phyloP scores from a whole-genome alignment of 2,329 filamentous ascomycete genomes.

The Tympanopsis confertula region DNA sequence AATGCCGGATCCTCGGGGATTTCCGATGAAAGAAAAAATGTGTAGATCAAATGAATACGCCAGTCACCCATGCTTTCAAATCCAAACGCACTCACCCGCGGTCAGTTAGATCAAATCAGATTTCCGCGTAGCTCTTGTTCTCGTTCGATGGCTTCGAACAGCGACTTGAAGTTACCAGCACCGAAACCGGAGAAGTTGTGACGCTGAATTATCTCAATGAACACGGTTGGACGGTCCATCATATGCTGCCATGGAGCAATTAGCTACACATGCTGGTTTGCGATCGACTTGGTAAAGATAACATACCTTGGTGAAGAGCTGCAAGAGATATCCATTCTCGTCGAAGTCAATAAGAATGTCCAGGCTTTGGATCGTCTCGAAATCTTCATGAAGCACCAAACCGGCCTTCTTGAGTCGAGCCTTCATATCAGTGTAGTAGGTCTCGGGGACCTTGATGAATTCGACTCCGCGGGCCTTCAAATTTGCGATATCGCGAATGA shows the following conservation, averaged over 20 bases:
- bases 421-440: conserved; percentile 52
- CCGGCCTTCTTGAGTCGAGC: conserved; percentile 30
- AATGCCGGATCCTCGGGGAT: too few relatives aligned
- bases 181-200: conserved; percentile 61
- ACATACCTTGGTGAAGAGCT: conserved; percentile 27
- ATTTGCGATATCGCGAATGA: conserved; percentile 49
- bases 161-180: conserved; percentile 60
- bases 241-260: too few relatives aligned
- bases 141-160: conserved; percentile 62
- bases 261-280: background rate
- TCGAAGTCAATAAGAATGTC: conserved; percentile 64
- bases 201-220: conserved; percentile 62
- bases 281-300: background rate
- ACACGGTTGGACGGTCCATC: conserved; percentile 62
- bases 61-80: too few relatives aligned
- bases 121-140: conserved; percentile 57
- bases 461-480: conserved; percentile 53
- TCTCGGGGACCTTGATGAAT: conserved; percentile 57
- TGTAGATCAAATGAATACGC: too few relatives aligned
- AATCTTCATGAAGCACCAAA: conserved; percentile 43
- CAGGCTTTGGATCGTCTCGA: conserved; percentile 44
- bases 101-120: too few relatives aligned
- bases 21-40: too few relatives aligned
- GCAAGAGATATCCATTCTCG: conserved; percentile 49
- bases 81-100: too few relatives aligned